Percentiles rank a stretch among this genome's conserved stretches.
These are phyloP conservation scores for Ocimum tenuiflorum DNA, from an alignment of 257 asterid genomes.

Conservation along the genomic window DNA sequence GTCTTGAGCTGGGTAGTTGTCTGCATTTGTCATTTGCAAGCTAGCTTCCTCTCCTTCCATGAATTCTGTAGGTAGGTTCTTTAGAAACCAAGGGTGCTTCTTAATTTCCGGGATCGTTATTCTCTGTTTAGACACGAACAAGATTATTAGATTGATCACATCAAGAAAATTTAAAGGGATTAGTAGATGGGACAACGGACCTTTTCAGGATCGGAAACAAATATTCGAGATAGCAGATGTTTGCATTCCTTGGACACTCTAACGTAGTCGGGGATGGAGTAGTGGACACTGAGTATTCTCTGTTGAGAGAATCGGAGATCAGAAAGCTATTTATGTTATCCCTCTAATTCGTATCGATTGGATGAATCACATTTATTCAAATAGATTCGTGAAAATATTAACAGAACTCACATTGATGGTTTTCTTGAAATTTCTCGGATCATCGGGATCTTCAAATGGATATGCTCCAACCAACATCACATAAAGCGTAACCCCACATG, in stretches of 20 bases:
- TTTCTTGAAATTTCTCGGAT: slow-evolving; percentile 83
- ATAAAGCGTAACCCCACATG: slow-evolving; percentile 92
- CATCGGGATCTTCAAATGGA: slow-evolving; percentile 90
- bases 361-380: no score
- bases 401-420: slow-evolving; percentile 66
- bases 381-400: no score
- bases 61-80: slow-evolving; percentile 42
- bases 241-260: slow-evolving; percentile 71
- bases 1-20: slow-evolving; percentile 32
- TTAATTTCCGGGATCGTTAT: slow-evolving; percentile 67
- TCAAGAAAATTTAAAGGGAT: not conserved
- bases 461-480: slow-evolving; percentile 94
- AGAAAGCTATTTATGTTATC: not conserved
- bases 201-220: slow-evolving; percentile 76
- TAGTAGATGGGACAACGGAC: slow-evolving; percentile 12
- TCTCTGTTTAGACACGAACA: slow-evolving; percentile 42
- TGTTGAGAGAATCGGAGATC: slow-evolving; percentile 20
- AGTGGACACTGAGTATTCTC: slow-evolving; percentile 83
- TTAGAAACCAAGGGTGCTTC: slow-evolving; percentile 73
- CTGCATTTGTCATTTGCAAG: slow-evolving; percentile 20
- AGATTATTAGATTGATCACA: not conserved
- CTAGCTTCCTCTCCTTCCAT: slow-evolving; percentile 50
- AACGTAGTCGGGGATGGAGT: slow-evolving; percentile 77
- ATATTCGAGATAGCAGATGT: slow-evolving; percentile 68
- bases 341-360: no score